Base-by-base conservation (phyloP, 371 early-diverging fungal species). In the Rhizopus microsporus region DNA sequence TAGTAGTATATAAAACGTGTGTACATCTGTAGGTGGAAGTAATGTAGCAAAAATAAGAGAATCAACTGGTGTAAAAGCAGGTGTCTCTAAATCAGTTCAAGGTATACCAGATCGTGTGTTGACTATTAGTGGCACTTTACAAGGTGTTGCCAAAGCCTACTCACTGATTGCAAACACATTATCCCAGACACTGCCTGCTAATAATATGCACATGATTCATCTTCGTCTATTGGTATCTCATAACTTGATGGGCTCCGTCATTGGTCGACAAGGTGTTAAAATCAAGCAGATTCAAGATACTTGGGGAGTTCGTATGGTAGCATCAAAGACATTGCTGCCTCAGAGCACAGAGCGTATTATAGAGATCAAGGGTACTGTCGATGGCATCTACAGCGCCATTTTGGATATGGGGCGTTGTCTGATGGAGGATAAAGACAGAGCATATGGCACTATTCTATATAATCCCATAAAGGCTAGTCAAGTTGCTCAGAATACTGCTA, bases 281-380 rank as follows among this genome's bases (percentile, higher is more conserved):
- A 92, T 93, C 67, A 91, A 91, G 76, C 85, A 88, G 59, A 91
- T 93, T 58, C 93, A 92, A 75, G 93, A 93, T 59, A 68, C 78
- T 12, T 88, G 90, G 15, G 88, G 90, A 51, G 88, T 88, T 30
- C 88, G 89, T 51, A 84, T 93, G 81, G 88, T 87, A 33, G 92
- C 92, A 17, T 84, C 89, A 60, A 93, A 93, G 67, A 87, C 91
- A 47, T 87, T 91, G 80, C 74, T 93, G 42, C 92, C 92, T 31
- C 90, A 90, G 63, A 86, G 86, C 15, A 93, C 93, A 23, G 93
- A 93, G 71, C 90, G 93, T 52, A 80, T 91, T 12, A 88, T 92
- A 17, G 93, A 93, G 60, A 80, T 93, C 38, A 84, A 87, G 57
- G 93, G 93, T 56, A 76, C 80, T 13, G 81, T 86, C 13, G 84